phyloP scores from a whole-genome alignment of 106 monocot species.

The Iris macrosiphon region DNA sequence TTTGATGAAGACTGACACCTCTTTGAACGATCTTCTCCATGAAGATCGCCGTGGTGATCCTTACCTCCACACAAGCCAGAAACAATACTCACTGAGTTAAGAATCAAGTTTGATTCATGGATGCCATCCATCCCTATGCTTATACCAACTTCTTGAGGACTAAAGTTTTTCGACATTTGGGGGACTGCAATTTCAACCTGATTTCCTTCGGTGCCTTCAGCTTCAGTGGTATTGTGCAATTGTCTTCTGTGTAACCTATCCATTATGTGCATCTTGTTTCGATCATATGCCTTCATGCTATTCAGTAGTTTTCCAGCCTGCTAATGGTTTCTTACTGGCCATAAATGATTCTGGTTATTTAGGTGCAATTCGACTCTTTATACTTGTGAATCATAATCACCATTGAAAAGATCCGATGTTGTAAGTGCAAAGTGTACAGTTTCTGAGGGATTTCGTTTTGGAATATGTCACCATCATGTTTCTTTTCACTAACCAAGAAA shows the following conservation, averaged over 20 bases:
- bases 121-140: not conserved
- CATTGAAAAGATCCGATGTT: no score
- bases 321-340: no score
- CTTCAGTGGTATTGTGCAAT: not conserved
- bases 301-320: no score
- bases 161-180: no score
- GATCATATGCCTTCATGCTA: not conserved
- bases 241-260: conserved; percentile 3
- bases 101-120: not conserved
- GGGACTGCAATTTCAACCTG: no score
- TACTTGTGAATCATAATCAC: no score
- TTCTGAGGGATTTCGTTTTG: no score
- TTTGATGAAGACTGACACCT: not conserved
- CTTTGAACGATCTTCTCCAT: not conserved
- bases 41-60: not conserved
- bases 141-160: conserved; percentile 5
- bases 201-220: not conserved
- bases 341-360: no score
- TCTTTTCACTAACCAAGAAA: no score
- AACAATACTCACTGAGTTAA: not conserved
- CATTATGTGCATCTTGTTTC: not conserved
- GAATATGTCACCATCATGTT: no score
- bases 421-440: no score
- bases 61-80: conserved; percentile 12
- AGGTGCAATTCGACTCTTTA: no score